phyloP scores from a whole-genome alignment of 2,329 filamentous ascomycete species.

The Cladosporium sp. region DNA sequence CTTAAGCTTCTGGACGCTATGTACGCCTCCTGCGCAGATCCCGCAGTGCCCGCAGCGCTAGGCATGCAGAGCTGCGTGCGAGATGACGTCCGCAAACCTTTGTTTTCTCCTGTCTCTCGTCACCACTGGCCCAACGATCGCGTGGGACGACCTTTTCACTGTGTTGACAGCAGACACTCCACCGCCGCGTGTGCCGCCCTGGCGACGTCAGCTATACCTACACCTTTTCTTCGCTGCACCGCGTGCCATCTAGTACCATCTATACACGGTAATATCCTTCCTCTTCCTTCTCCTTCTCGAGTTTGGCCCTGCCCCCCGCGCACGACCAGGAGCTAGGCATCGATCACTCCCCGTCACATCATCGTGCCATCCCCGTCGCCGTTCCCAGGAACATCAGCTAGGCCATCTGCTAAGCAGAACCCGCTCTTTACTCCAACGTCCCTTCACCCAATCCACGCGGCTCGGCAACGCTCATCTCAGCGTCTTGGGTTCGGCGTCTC shows the following conservation, averaged over 20 bases:
- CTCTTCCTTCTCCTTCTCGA: not conserved
- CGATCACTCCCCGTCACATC: constrained; percentile 9
- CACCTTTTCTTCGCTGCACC: not conserved
- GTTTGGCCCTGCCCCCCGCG: not conserved
- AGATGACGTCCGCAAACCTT: constrained; percentile 13
- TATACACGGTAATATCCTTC: not conserved
- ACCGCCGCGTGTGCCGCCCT: constrained; percentile 11
- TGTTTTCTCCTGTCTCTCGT: not conserved
- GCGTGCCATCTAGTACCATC: not conserved
- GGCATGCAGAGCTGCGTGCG: not conserved
- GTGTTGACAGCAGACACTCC: not conserved
- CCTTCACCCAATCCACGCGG: constrained; percentile 4
- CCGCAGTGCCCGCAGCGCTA: constrained; percentile 1
- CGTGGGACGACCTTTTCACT: not conserved
- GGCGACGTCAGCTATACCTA: not conserved
- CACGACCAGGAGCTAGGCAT: constrained; percentile 1
- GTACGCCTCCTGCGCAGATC: constrained; percentile 16
- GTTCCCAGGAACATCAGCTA: not conserved
- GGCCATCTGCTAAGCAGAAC: constrained; percentile 6
- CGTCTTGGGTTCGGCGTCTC: constrained; percentile 1
- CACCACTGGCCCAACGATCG: constrained; percentile 5
- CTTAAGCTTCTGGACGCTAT: constrained; percentile 9
- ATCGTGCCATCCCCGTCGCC: constrained; percentile 8
- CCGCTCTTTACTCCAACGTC: constrained; percentile 11
- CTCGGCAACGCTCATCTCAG: not conserved